A percentile compares a stretch with the other conserved stretches of the same genome.
Conservation (phyloP, 78 protist species). For the Isochrysis galbana region DNA sequence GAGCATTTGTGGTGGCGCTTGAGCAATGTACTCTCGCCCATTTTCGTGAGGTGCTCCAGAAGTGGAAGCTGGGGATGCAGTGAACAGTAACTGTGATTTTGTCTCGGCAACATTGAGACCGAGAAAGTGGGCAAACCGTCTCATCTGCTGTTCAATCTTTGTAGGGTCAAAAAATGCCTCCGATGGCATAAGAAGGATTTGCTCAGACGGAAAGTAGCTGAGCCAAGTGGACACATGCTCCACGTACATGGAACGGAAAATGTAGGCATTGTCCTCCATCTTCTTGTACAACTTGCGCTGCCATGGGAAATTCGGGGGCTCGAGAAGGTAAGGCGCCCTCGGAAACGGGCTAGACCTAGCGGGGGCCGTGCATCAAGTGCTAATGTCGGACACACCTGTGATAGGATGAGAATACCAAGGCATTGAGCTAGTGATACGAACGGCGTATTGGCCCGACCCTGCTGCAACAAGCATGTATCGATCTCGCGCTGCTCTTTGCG, state of each 20-base stretch:
- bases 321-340: background rate
- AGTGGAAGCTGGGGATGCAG: background rate
- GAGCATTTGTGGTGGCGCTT: background rate
- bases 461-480: background rate
- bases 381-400: too few species aligned
- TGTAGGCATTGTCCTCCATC: slow-evolving; percentile 8
- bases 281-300: slow-evolving; percentile 12
- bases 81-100: background rate
- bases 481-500: background rate
- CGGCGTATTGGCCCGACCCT: too few species aligned
- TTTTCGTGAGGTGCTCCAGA: background rate
- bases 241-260: background rate
- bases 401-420: too few species aligned
- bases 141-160: background rate
- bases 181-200: background rate
- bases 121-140: background rate
- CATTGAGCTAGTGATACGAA: too few species aligned
- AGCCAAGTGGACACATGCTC: background rate
- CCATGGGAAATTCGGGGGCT: too few species aligned
- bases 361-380: too few species aligned
- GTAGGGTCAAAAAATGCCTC: background rate
- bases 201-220: background rate
- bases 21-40: background rate
- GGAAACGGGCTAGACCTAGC: background rate
- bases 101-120: background rate